Evolutionary conservation across 257 asterid genomes (phyloP), one percentile per base, ranked within the genome.

Genomic region (Forsythia viridissima): DNA sequence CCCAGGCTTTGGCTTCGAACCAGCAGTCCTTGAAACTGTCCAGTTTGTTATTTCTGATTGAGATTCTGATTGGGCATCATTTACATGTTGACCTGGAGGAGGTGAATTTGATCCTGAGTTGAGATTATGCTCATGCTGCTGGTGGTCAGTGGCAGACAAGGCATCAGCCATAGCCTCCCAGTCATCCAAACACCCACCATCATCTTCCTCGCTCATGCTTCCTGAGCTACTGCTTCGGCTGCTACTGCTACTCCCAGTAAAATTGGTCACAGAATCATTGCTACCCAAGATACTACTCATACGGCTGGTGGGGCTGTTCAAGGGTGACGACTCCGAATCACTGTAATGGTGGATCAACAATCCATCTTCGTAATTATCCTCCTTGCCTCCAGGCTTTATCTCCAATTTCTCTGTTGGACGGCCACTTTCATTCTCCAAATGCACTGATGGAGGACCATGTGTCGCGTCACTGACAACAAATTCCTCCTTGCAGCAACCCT

Each of bases 111-210:
- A 72, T 74, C 66, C 77, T 2, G 80, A 79, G 16, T 77, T 55
- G 74, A 84, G 78, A 46, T 67, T 70, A 69, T 85, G 80, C 69
- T 71, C 84, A 51, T 86, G 86, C 71, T 83, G 86, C 81, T 88
- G 82, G 84, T 84, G 79, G 75, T 90, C 94, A 0, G 84, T 80
- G 61, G 93, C 96, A 77, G 92, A 93, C 86, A 95, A 87, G 11
- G 99, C 99, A 88, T 95, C 99, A 57, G 99, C 98, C 82, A 93
- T 80, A 71, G 94, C 91, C 81, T 95, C 99, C 99, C 99, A 95
- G 82, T 95, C 99, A 76, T 93, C 99, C 82, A 92, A 85, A 84
- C 97, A 90, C 3, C 82, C 94, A 79, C 88, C 94, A 74, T 91
- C 96, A 72, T 91, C 97, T 59, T 88, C 96, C 43, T 88, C 97